Percentiles rank a stretch among this genome's conserved stretches.
These are phyloP conservation scores for Rutidosis leptorrhynchoides DNA, from an alignment of 129 eudicot species.

Conservation along the genomic window DNA sequence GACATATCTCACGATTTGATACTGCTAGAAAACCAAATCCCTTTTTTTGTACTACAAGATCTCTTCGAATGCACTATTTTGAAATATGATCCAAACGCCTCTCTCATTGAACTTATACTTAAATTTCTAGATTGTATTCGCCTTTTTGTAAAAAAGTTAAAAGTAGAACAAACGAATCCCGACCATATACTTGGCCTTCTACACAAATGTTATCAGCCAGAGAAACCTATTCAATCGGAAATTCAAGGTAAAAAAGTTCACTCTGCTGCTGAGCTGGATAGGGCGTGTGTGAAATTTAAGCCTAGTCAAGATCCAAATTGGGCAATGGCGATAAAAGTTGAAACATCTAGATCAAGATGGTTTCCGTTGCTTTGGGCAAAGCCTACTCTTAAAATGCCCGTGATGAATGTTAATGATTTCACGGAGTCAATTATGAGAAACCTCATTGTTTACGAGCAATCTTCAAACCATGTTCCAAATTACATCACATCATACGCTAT, in stretches of 20 bases:
- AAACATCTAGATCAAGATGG: too few species aligned
- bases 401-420: background rate
- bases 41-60: conserved; percentile 18
- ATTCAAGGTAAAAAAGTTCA: background rate
- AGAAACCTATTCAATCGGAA: background rate
- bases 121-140: background rate
- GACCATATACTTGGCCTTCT: conserved; percentile 23
- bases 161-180: background rate
- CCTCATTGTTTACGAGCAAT: conserved; percentile 25
- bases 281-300: conserved; percentile 18
- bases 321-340: conserved; percentile 6
- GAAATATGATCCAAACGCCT: background rate
- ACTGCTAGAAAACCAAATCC: conserved; percentile 21
- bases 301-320: background rate
- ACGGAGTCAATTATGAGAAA: conserved; percentile 21
- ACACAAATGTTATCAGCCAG: conserved; percentile 2
- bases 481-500: conserved; percentile 13
- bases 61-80: conserved; percentile 9
- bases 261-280: conserved; percentile 3
- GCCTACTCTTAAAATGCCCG: conserved; percentile 9
- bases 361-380: background rate
- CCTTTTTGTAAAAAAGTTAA: background rate
- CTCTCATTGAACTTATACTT: background rate
- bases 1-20: too few species aligned
- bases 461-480: background rate